Conservation (phyloP, 495 filamentous ascomycete genomes). For the Aspergillus sparsus region DNA sequence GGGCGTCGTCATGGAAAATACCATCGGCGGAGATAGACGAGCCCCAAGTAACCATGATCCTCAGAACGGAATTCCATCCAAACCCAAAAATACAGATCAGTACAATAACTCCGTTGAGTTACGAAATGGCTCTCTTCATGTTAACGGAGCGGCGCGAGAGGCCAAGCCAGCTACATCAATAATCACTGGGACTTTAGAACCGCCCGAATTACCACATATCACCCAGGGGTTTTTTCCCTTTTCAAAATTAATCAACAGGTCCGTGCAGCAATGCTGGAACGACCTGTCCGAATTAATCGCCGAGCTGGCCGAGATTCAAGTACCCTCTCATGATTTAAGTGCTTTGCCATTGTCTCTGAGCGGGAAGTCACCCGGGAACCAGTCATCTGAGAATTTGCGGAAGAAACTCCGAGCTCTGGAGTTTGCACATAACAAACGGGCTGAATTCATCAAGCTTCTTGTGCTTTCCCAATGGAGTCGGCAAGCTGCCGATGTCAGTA, state of each 20-base stretch:
- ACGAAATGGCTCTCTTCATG: conserved; percentile 33
- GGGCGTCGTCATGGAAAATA: conserved; percentile 50
- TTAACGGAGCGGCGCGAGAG: conserved; percentile 33
- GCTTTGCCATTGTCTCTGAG: conserved; percentile 36
- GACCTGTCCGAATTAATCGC: conserved; percentile 70
- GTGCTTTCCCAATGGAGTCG: conserved; percentile 87
- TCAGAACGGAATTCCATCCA: conserved; percentile 29
- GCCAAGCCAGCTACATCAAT: conserved; percentile 9
- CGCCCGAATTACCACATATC: conserved; percentile 79
- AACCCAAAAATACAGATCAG: conserved; percentile 21
- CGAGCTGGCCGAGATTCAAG: conserved; percentile 64
- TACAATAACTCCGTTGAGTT: conserved; percentile 16
- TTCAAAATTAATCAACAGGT: conserved; percentile 66
- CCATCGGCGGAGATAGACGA: conserved; percentile 32
- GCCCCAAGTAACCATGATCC: conserved; percentile 28
- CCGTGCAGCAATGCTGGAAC: conserved; percentile 80
- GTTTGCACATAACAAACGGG: conserved; percentile 64
- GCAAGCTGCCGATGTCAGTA: conserved; percentile 72
- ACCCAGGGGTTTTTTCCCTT: conserved; percentile 73
- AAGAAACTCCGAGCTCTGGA: conserved; percentile 80
- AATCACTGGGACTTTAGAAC: conserved; percentile 24
- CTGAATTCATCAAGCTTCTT: conserved; percentile 84
- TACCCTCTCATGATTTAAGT: conserved; percentile 42
- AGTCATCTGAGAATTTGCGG: conserved; percentile 63
- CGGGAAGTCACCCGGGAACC: conserved; percentile 59